Evolutionary conservation across 1,139 yeast genomes (phyloP).

Genomic region (Scheffersomyces segobiensis): DNA sequence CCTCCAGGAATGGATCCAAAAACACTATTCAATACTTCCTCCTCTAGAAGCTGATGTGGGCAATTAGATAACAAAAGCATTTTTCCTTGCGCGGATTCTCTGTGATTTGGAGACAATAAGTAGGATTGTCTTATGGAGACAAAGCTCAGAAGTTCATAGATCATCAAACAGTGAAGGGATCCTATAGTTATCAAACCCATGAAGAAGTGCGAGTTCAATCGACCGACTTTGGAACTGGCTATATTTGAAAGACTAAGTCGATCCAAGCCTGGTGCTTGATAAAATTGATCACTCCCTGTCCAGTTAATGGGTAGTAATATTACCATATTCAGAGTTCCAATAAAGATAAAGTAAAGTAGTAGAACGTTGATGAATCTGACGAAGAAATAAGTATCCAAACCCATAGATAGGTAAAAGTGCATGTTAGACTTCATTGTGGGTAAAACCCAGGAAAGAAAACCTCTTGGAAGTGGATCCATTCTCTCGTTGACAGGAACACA

Average conservation of each 20-base stretch:
- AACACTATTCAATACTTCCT: constrained; percentile 23
- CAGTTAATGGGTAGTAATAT: constrained; percentile 59
- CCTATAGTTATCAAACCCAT: constrained; percentile 51
- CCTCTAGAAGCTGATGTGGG: constrained; percentile 36
- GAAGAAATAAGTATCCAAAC: constrained; percentile 68
- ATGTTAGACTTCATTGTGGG: constrained; percentile 43
- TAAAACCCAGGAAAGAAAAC: constrained; percentile 49
- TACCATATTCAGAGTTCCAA: constrained; percentile 53
- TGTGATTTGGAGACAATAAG: constrained; percentile 27
- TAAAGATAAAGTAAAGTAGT: constrained; percentile 45
- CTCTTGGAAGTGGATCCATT: constrained; percentile 37
- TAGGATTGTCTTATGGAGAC: constrained; percentile 45
- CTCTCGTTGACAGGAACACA: constrained; percentile 42
- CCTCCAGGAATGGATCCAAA: constrained; percentile 45
- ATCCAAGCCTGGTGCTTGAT: constrained; percentile 53
- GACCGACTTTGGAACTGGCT: constrained; percentile 42
- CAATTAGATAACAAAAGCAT: constrained; percentile 53
- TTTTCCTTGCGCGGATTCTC: constrained; percentile 28
- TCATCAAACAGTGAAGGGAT: constrained; percentile 53
- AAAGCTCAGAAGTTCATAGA: constrained; percentile 50
- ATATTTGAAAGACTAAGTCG: constrained; percentile 62
- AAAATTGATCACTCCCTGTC: constrained; percentile 37
- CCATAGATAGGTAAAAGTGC: constrained; percentile 46
- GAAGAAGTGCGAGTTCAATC: constrained; percentile 55
- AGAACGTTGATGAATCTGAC: constrained; percentile 53